These are phyloP conservation scores for Ustilago crameri DNA, from an alignment of 1,284 basidiomycete species.

Conservation along the genomic window DNA sequence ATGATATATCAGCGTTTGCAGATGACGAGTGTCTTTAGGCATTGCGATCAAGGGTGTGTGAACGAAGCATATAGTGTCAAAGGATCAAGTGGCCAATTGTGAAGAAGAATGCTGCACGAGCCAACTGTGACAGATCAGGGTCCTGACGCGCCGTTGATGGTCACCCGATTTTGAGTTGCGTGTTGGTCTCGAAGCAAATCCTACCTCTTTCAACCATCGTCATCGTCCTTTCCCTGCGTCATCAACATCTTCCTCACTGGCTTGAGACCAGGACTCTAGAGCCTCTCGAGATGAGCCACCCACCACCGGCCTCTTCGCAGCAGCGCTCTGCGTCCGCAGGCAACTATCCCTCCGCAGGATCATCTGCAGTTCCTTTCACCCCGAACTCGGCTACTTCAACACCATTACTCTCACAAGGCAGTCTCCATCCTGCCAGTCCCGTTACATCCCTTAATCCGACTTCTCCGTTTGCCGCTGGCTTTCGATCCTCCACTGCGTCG, in stretches of 20 bases:
- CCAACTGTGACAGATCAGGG: slow-evolving; percentile 19
- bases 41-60: too few species aligned
- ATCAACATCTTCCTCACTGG: neutral
- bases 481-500: slow-evolving; percentile 8
- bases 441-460: slow-evolving; percentile 12
- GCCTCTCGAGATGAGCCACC: slow-evolving; percentile 20
- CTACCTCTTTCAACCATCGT: slow-evolving; percentile 3
- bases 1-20: neutral
- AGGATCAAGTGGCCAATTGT: neutral
- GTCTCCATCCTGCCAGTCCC: slow-evolving; percentile 14
- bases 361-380: slow-evolving; percentile 9
- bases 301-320: slow-evolving; percentile 30
- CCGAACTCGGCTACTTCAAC: slow-evolving; percentile 20
- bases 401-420: slow-evolving; percentile 20
- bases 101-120: slow-evolving; percentile 18
- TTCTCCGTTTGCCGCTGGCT: slow-evolving; percentile 14
- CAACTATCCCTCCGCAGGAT: slow-evolving; percentile 25
- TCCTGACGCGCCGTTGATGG: slow-evolving; percentile 11
- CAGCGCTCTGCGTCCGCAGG: slow-evolving; percentile 36
- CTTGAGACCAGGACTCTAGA: neutral
- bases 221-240: neutral
- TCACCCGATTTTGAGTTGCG: neutral
- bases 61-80: too few species aligned
- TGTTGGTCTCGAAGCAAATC: slow-evolving; percentile 15
- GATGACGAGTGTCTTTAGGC: too few species aligned